Evolutionary conservation across 345 rosid genomes (phyloP).

Genomic region (Salix viminalis): DNA sequence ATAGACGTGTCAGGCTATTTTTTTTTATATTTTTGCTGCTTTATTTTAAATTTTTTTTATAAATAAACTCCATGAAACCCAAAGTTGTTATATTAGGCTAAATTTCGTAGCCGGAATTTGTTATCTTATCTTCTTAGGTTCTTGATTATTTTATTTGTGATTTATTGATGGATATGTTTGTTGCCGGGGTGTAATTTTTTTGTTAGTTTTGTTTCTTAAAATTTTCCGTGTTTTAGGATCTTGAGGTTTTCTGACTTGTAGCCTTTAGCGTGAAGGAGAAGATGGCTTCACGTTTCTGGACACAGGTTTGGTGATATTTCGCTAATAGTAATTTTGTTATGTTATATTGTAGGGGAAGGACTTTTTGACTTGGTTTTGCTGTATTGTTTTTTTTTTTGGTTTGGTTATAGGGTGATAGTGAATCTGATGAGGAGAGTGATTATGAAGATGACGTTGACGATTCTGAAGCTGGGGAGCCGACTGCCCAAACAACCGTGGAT

Average conservation of each 20-base stretch:
- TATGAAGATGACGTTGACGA: constrained; percentile 43
- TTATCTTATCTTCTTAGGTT: not conserved
- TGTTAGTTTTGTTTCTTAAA: not conserved
- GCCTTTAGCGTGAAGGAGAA: constrained; percentile 4
- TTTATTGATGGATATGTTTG: not conserved
- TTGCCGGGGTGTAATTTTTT: not conserved
- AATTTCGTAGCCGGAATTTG: not conserved
- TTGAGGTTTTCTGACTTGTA: not conserved
- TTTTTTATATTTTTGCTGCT: not conserved
- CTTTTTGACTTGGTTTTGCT: not conserved
- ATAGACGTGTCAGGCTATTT: not conserved
- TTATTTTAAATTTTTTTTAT: too few species aligned
- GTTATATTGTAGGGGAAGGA: not conserved
- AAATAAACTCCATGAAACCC: not conserved
- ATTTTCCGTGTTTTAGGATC: constrained; percentile 13
- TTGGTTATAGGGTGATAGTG: constrained; percentile 58
- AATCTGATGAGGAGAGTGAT: constrained; percentile 53
- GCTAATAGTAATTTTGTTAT: not conserved
- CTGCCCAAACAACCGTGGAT: constrained; percentile 19
- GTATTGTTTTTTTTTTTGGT: not conserved
- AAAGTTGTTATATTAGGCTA: not conserved
- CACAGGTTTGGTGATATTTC: constrained; percentile 45
- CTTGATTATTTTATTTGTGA: not conserved
- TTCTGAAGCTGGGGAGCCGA: constrained; percentile 29
- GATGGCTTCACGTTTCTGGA: constrained; percentile 66